A percentile compares a stretch with the other conserved stretches of the same genome.
phyloP scores from a whole-genome alignment of 1,139 yeast species.

The Waltiozyma sp. region DNA sequence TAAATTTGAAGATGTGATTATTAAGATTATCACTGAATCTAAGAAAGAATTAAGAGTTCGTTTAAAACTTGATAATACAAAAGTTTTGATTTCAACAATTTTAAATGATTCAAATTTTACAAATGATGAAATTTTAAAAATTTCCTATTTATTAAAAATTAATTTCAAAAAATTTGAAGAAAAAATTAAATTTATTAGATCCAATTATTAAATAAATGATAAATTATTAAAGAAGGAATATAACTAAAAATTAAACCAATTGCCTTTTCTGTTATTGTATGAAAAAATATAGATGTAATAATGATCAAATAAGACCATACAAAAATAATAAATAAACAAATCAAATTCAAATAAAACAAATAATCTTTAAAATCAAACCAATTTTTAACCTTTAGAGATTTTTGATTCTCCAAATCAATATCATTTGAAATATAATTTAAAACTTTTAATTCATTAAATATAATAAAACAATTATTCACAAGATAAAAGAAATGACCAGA shows the following conservation, averaged over 20 bases:
- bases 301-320: constrained; percentile 37
- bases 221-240: constrained; percentile 28
- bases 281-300: constrained; percentile 53
- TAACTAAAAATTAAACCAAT: constrained; percentile 41
- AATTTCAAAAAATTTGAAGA: constrained; percentile 5
- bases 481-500: constrained; percentile 56
- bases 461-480: constrained; percentile 34
- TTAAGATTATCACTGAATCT: constrained; percentile 7
- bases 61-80: background rate
- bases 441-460: constrained; percentile 26
- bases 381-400: constrained; percentile 7
- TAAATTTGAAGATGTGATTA: constrained; percentile 8
- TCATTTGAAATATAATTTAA: constrained; percentile 1
- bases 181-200: constrained; percentile 10
- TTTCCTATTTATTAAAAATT: constrained; percentile 11
- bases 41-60: constrained; percentile 10
- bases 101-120: constrained; percentile 2
- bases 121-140: constrained; percentile 9
- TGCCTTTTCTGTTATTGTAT: constrained; percentile 44
- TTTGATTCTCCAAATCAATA: background rate
- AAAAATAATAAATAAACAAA: constrained; percentile 13
- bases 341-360: background rate
- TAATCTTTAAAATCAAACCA: constrained; percentile 1
- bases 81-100: background rate
- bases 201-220: constrained; percentile 8